Evolutionary conservation across 2,329 filamentous ascomycete species (phyloP), one percentile per base, ranked within the genome.

Genomic region (Aspergillus aculeatus): DNA sequence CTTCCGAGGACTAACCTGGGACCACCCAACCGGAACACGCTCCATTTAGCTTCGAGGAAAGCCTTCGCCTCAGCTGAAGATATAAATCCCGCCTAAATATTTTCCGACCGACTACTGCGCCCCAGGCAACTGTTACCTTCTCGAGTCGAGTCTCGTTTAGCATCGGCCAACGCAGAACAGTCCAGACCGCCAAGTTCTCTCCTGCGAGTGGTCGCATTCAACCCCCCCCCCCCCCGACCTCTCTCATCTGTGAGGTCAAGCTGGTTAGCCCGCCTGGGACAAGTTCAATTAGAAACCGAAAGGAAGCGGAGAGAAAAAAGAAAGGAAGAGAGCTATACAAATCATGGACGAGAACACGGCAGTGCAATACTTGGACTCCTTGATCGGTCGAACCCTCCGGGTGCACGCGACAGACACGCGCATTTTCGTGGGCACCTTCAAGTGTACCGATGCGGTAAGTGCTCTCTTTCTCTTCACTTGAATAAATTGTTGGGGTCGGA

Each of bases 361-460:
- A 57, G 67, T 72, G 23, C 66, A 71, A 53, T 80, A 78, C 61
- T 65, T 80, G 47, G 72, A 78, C 38, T 85, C 87, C 24, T 84
- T 96, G 54, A 81, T 96, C 55, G 90, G 90, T 74, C 91, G 91
- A 74, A 90, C 86, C 44, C 79, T 98, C 35, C 88, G 92, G 59
- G 80, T 98, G 57, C 85, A 90, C 68, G 91, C 89, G 14, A 90
- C 87, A 4, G 94, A 98, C 73, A 86, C 86, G 16, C 90, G 95
- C 61, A 87, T 96, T 74, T 99, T 98, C 75, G 86, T 92, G 57
- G 95, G 95, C 21, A 84, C 87, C 64, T 90, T 99, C 78, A 97
- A 96, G 77, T 99, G 95, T 80, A 97, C 93, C 31, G 95, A 99
- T 80, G 87, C 89, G 61, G 92, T 96, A 79, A 54, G 84, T 82